Evolutionary conservation across 202 grass and related monocot genomes (phyloP), one percentile per base, ranked within the genome.

Genomic region (Saccharum hybrid): DNA sequence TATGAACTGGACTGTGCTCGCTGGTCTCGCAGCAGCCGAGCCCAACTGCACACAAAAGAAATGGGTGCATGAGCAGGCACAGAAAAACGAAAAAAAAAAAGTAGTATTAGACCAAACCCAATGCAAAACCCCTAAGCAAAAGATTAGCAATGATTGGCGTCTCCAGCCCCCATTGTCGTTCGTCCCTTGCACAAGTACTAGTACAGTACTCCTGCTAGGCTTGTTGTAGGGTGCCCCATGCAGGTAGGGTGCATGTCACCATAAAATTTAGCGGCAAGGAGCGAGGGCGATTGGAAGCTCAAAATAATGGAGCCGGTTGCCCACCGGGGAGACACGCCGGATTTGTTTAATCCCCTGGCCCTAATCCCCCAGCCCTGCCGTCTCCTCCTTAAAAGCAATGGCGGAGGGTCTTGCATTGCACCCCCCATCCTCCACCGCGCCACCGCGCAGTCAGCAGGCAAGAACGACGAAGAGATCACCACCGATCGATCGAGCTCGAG

Each of bases 281-380:
- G 45, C 52, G 88, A 88, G 81, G 43, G 85, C 69, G 51, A 85
- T 57, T 77, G 87, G 66, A 63, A 91, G 80, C 86, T 87, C 84
- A 94, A 87, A 92, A 90, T 89, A 92, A 82, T 88, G 90, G 83
- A 92, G 86, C 19, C 26, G 90, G 94, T 97, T 79, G 81, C 22
- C 80, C 79, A 88, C 77, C 51, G 34, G 68, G 91, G 87, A 41
- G 91, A 90, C 91, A 92, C 2, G 45, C 41, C 41, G 79, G 68
- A 86, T 90, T 86, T 69, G 38, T 91, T 88, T 91, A 97, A 77
- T 89, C 60, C 13, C 73, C 60, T 71, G 83, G 71, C 81, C 89
- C 89, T 90, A 81, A 89, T 78, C 82, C 65, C 73, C 37, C 19
- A 45, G 16, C 16, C 64, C 48, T 78, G 42, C 39, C 64, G 34